Conservation (phyloP, 2,329 filamentous ascomycete species). For the Aspergillus pseudoterreus region DNA sequence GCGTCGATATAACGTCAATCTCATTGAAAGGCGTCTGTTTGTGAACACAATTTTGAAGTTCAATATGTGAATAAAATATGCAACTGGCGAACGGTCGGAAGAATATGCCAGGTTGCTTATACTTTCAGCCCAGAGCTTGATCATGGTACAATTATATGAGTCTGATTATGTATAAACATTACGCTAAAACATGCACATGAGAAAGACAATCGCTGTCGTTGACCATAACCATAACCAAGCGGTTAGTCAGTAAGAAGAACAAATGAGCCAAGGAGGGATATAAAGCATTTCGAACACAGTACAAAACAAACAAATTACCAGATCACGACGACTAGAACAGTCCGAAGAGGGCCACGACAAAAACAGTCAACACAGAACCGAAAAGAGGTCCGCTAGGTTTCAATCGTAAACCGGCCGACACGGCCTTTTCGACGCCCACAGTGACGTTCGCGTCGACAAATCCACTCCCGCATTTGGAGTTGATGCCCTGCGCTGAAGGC, state of each 20-base stretch:
- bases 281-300: neutral
- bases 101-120: too few species aligned
- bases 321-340: neutral
- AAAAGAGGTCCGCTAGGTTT: neutral
- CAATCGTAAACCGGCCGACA: neutral
- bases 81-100: too few species aligned
- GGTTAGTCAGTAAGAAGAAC: neutral
- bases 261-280: neutral
- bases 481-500: conserved; percentile 67
- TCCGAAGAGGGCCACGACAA: neutral
- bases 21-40: neutral
- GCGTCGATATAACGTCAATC: neutral
- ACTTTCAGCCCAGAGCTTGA: too few species aligned
- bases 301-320: neutral
- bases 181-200: neutral
- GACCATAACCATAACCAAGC: neutral
- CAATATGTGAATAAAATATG: too few species aligned
- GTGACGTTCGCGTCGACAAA: conserved; percentile 52
- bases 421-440: conserved; percentile 18
- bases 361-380: neutral
- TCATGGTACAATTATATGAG: too few species aligned
- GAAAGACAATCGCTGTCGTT: neutral
- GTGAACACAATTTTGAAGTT: too few species aligned
- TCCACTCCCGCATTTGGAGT: conserved; percentile 57
- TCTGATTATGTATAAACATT: neutral